Percentiles rank a stretch among this genome's conserved stretches.
Conservation (phyloP, 441 rosid genomes). For the Francoa sonchifolia region DNA sequence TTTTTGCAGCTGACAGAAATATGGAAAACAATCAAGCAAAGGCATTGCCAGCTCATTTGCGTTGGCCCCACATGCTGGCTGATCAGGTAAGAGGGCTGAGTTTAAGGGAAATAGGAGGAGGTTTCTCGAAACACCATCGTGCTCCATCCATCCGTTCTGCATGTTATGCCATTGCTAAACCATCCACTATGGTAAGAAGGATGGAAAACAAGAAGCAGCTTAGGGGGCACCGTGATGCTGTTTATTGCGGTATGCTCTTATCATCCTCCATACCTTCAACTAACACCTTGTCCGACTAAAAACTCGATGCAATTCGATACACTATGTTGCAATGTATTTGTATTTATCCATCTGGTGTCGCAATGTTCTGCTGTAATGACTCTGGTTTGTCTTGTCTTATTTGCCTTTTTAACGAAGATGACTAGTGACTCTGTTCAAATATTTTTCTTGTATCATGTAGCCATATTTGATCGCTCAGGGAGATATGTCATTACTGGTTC, state of each 20-base stretch:
- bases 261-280: conserved; percentile 13
- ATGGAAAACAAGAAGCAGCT: conserved; percentile 89
- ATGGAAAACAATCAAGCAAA: conserved; percentile 27
- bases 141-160: conserved; percentile 92
- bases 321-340: too few relatives aligned
- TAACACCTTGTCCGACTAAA: conserved; percentile 2
- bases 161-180: conserved; percentile 86
- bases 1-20: conserved; percentile 41
- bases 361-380: neutral
- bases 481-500: conserved; percentile 98
- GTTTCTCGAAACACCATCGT: conserved; percentile 90
- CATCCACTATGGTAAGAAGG: conserved; percentile 84
- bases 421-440: neutral
- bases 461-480: conserved; percentile 90
- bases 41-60: conserved; percentile 52
- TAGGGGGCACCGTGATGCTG: conserved; percentile 96
- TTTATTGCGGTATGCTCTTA: conserved; percentile 77
- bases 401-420: neutral
- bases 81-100: conserved; percentile 86
- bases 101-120: conserved; percentile 99
- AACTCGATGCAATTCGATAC: too few relatives aligned
- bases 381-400: neutral
- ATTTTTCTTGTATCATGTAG: conserved; percentile 38
- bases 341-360: too few relatives aligned
- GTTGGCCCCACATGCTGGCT: conserved; percentile 91